Base-by-base conservation (phyloP, 495 filamentous ascomycete species). In the Annulohypoxylon maeteangense region DNA sequence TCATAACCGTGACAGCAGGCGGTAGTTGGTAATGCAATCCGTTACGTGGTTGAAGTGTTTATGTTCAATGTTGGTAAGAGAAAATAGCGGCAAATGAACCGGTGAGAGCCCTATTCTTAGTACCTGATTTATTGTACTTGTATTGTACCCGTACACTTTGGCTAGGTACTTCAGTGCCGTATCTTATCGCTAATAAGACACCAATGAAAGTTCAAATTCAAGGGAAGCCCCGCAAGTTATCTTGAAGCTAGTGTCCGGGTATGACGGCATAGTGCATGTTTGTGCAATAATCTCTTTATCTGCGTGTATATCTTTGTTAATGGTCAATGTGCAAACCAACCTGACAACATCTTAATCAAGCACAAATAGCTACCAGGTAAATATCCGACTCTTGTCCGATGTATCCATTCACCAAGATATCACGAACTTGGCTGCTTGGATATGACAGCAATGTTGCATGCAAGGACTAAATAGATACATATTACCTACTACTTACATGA, bases 211-310 rank as follows among this genome's bases (percentile, higher is more conserved):
- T 16, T 36, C 31, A 22, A 23, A 3, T 10, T 34, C 20, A 38
- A 11, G 54, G 23, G 34, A 42, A 32, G 32, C 53, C 66, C 66
- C 66, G 59, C 66, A 51, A 50, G 32, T 34, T 40, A 14, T 45
- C 12, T 54, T 56, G 2, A 12, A 50, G 6, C 51, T 65, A 65
- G 36, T 27, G 8, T 4, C 31, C 53, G 2, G 44, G 31, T 63
- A 71, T 72, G 69, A 72, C 69, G 69, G 63, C 63, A 72, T 72
- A 16, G 53, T 54, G 64, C 69, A 71, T 71, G 16, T 34, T 44
- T 42, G 34, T 44, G 14, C 31, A n/a, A 23, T 50, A 25, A 25
- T 25, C 20, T 16, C 18, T 50, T 40, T 40, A 40, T 40, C 14
- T 40, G 36, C 11, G n/a, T 40, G 36, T 40, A 14, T n/a, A 40